These are phyloP conservation scores for Parachaetomium inaequale DNA, from an alignment of 495 filamentous ascomycete species.

Conservation along the genomic window DNA sequence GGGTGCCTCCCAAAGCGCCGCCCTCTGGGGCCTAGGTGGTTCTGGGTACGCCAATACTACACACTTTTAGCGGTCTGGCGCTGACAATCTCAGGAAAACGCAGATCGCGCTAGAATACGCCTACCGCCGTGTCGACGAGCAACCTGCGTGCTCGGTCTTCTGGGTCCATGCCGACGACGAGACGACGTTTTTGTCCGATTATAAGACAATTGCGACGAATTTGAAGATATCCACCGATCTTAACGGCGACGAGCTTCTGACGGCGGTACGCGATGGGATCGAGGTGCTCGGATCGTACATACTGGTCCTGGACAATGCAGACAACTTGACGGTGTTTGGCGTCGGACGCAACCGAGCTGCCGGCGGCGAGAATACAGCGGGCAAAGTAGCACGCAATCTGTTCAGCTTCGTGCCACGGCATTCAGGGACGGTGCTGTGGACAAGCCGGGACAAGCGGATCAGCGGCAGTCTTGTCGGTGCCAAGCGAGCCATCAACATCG, in stretches of 20 bases:
- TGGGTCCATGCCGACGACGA: conserved; percentile 34
- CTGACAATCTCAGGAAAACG: conserved; percentile 19
- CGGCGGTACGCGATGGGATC: too few relatives aligned
- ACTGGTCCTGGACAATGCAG: too few relatives aligned
- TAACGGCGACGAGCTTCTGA: too few relatives aligned
- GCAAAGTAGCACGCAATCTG: too few relatives aligned
- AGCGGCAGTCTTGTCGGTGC: conserved; percentile 14
- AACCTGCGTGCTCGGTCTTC: conserved; percentile 28
- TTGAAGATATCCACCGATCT: conserved; percentile 14
- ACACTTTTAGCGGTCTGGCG: not conserved
- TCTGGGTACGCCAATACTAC: conserved; percentile 39
- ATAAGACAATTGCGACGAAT: conserved; percentile 26
- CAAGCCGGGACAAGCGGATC: conserved; percentile 30
- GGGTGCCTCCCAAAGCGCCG: not conserved
- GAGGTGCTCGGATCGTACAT: too few relatives aligned
- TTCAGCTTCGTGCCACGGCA: too few relatives aligned
- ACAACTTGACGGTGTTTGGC: too few relatives aligned
- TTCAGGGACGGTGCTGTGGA: conserved; percentile 32
- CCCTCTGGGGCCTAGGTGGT: conserved; percentile 46
- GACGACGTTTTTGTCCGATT: conserved; percentile 30
- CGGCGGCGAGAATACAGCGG: too few relatives aligned
- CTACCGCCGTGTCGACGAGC: conserved; percentile 24
- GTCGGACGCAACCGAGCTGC: too few relatives aligned
- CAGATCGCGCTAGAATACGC: conserved; percentile 30
- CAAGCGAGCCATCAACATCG: conserved; percentile 11